These are phyloP conservation scores for Mallotus repandus DNA, from an alignment of 441 rosid species.

Conservation along the genomic window DNA sequence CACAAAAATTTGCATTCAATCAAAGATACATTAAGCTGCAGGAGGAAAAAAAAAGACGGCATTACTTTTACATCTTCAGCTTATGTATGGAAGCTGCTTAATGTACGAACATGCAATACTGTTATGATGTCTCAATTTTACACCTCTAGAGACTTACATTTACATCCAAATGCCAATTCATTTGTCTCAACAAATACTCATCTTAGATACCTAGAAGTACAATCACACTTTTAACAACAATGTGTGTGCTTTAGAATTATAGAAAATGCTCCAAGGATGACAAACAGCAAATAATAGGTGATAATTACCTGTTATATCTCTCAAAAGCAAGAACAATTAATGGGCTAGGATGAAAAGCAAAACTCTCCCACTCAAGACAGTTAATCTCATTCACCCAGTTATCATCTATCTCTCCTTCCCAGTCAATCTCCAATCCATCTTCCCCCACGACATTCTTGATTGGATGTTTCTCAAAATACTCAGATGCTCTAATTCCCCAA, in stretches of 20 bases:
- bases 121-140: neutral
- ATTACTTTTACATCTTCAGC: too few relatives aligned
- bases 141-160: neutral
- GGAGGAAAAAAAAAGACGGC: too few relatives aligned
- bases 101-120: neutral
- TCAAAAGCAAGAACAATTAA: slow-evolving; percentile 77
- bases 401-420: slow-evolving; percentile 92
- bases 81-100: too few relatives aligned
- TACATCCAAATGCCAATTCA: neutral
- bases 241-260: neutral
- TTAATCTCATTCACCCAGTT: slow-evolving; percentile 85
- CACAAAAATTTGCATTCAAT: too few relatives aligned
- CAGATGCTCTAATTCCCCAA: slow-evolving; percentile 88
- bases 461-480: slow-evolving; percentile 77
- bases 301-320: slow-evolving; percentile 60
- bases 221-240: neutral
- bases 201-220: neutral
- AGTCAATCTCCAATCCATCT: slow-evolving; percentile 74
- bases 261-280: neutral
- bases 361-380: slow-evolving; percentile 86
- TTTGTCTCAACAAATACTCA: neutral
- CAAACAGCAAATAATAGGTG: slow-evolving; percentile 7
- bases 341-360: slow-evolving; percentile 88
- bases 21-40: too few relatives aligned
- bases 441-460: slow-evolving; percentile 84